Percentiles rank a stretch among this genome's conserved stretches.
Evolutionary conservation across 129 eudicot species (phyloP).

Genomic region (Flaveria bidentis): DNA sequence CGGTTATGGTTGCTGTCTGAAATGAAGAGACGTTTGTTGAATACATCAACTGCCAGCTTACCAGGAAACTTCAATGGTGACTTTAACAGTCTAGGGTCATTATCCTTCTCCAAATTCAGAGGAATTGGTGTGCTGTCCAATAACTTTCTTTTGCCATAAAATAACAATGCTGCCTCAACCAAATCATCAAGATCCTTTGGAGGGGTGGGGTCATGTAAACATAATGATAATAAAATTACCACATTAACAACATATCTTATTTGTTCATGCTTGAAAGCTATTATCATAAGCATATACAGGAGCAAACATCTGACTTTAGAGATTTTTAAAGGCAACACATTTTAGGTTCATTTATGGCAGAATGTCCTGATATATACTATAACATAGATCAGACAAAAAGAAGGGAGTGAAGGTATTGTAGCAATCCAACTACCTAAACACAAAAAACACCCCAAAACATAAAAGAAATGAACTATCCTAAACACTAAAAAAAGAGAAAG

Average conservation of each 20-base stretch:
- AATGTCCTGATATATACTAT: not conserved
- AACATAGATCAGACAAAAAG: slow-evolving; percentile 17
- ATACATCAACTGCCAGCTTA: slow-evolving; percentile 84
- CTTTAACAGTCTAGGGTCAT: slow-evolving; percentile 75
- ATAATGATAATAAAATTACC: slow-evolving; percentile 18
- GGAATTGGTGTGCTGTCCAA: slow-evolving; percentile 77
- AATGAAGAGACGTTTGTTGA: slow-evolving; percentile 85
- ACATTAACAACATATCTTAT: slow-evolving; percentile 16
- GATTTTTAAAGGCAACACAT: not conserved
- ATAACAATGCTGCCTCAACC: slow-evolving; percentile 86
- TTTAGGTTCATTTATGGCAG: slow-evolving; percentile 13
- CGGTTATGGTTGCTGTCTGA: slow-evolving; percentile 99
- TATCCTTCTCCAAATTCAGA: slow-evolving; percentile 81
- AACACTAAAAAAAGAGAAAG: not conserved
- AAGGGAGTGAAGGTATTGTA: not conserved
- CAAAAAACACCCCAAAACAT: slow-evolving; percentile 6
- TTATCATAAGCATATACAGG: slow-evolving; percentile 14
- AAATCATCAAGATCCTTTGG: slow-evolving; percentile 87
- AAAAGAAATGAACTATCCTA: slow-evolving; percentile 1
- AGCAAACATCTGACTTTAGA: slow-evolving; percentile 11
- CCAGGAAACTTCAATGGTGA: slow-evolving; percentile 98
- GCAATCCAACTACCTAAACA: not conserved
- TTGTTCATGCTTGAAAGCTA: slow-evolving; percentile 23
- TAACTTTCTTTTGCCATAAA: slow-evolving; percentile 67
- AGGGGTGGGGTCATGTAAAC: slow-evolving; percentile 15